A percentile compares a stretch with the other conserved stretches of the same genome.
phyloP scores from a whole-genome alignment of 2,329 filamentous ascomycete genomes.

The Dothideomycetes sp. region DNA sequence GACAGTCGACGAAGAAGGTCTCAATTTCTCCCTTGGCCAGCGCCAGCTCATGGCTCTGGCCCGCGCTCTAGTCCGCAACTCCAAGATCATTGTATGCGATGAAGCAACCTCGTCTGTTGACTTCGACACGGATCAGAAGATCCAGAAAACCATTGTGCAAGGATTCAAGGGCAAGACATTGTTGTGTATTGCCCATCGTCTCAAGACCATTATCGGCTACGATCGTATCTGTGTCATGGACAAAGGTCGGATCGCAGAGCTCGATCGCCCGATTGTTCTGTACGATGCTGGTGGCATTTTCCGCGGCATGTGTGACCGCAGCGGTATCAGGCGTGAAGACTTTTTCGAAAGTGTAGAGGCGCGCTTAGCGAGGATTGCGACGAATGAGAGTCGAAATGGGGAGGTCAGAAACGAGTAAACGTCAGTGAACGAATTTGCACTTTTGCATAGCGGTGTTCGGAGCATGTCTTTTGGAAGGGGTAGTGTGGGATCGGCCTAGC shows the following conservation, averaged over 20 bases:
- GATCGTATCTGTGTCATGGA: conserved; percentile 98
- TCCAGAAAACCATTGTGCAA: conserved; percentile 75
- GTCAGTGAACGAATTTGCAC: too few species aligned
- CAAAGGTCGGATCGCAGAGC: conserved; percentile 71
- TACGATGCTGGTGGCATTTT: conserved; percentile 73
- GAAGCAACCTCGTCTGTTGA: conserved; percentile 90
- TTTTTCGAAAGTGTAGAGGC: conserved; percentile 19
- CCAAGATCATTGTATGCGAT: conserved; percentile 91
- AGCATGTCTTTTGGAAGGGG: too few species aligned
- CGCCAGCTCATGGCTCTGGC: conserved; percentile 92
- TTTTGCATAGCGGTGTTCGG: too few species aligned
- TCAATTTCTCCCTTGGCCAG: conserved; percentile 93
- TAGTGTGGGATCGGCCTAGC: too few species aligned
- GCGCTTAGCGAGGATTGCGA: neutral
- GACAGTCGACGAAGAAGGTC: conserved; percentile 80
- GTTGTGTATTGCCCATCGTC: conserved; percentile 81
- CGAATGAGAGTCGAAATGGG: neutral
- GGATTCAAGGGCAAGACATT: conserved; percentile 82
- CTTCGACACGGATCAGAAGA: conserved; percentile 94
- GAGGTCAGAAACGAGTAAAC: too few species aligned
- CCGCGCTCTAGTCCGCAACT: conserved; percentile 74
- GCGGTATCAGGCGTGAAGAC: conserved; percentile 55
- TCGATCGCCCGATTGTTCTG: conserved; percentile 64
- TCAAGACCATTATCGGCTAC: conserved; percentile 81
- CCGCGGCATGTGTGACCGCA: conserved; percentile 77